Percentiles rank a stretch among this genome's conserved stretches.
Evolutionary conservation across 2,329 filamentous ascomycete genomes (phyloP).

Genomic region (Curvularia verruculosa): DNA sequence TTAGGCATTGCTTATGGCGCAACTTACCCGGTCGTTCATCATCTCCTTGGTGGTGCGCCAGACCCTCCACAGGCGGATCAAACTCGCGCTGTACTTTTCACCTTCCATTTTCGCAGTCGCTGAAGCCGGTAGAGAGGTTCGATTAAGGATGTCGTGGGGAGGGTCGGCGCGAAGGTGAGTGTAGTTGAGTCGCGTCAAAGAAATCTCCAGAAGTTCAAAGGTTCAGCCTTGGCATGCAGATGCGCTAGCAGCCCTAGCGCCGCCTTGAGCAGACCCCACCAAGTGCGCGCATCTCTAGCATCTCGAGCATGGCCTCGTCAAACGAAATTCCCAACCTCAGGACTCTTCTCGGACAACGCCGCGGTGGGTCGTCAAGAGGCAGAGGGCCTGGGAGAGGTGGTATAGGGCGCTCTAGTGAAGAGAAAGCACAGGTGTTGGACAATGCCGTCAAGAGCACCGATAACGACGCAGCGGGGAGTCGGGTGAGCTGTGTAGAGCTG

Average conservation of each 20-base stretch:
- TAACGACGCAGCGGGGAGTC: constrained; percentile 85
- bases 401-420: constrained; percentile 30
- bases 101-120: constrained; percentile 36
- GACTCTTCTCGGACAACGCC: constrained; percentile 61
- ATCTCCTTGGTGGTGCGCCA: constrained; percentile 95
- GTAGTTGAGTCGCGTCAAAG: constrained; percentile 31
- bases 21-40: constrained; percentile 82
- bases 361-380: constrained; percentile 55
- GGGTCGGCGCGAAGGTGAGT: constrained; percentile 20
- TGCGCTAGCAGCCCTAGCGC: constrained; percentile 15
- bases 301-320: constrained; percentile 64
- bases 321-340: constrained; percentile 80
- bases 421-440: constrained; percentile 62
- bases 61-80: constrained; percentile 83
- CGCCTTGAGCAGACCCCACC: constrained; percentile 35
- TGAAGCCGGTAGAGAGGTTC: constrained; percentile 13
- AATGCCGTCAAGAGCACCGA: constrained; percentile 85
- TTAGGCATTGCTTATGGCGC: constrained; percentile 19
- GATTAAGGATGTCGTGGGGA: constrained; percentile 9
- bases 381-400: constrained; percentile 52
- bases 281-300: constrained; percentile 28
- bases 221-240: constrained; percentile 32
- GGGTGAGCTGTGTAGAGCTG: constrained; percentile 83
- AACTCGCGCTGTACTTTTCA: constrained; percentile 31
- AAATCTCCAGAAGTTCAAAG: constrained; percentile 37